These are phyloP conservation scores for Erysimum cheiri DNA, from an alignment of 441 rosid genomes.

Conservation along the genomic window DNA sequence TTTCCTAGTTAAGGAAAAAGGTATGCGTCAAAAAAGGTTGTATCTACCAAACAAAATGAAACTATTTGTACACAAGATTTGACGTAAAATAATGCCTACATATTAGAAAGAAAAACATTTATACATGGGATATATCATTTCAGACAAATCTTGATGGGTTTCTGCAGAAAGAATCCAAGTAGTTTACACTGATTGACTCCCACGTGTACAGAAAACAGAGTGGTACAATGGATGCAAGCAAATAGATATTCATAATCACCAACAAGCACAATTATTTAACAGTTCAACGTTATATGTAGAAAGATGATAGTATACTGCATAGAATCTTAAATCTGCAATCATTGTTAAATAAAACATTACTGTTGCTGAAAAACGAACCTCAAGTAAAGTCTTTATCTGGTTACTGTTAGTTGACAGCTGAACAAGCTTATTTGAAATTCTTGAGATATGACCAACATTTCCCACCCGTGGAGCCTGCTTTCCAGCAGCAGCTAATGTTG, in stretches of 20 bases:
- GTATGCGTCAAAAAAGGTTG: not conserved
- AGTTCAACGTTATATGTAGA: not conserved
- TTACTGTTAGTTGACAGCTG: conserved; percentile 72
- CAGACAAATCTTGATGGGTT: conserved; percentile 11
- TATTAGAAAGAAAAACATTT: not conserved
- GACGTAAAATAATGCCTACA: not conserved
- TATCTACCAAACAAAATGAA: conserved; percentile 31
- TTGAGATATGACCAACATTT: conserved; percentile 85
- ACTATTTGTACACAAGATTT: conserved; percentile 6
- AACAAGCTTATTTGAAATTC: conserved; percentile 83
- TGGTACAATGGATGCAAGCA: conserved; percentile 6
- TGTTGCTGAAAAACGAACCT: conserved; percentile 58
- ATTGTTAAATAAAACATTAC: not conserved
- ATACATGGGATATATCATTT: not conserved
- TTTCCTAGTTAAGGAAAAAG: conserved; percentile 55
- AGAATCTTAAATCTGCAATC: not conserved
- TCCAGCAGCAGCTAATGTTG: conserved; percentile 78
- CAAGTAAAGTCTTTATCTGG: conserved; percentile 69
- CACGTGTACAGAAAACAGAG: conserved; percentile 22
- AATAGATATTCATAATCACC: not conserved
- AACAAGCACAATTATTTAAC: not conserved
- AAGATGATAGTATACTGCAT: not conserved
- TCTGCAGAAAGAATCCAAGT: conserved; percentile 10
- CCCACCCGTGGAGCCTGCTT: conserved; percentile 83
- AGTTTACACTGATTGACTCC: not conserved